phyloP scores from a whole-genome alignment of 164 flowering plant species.

The Annona cherimola region DNA sequence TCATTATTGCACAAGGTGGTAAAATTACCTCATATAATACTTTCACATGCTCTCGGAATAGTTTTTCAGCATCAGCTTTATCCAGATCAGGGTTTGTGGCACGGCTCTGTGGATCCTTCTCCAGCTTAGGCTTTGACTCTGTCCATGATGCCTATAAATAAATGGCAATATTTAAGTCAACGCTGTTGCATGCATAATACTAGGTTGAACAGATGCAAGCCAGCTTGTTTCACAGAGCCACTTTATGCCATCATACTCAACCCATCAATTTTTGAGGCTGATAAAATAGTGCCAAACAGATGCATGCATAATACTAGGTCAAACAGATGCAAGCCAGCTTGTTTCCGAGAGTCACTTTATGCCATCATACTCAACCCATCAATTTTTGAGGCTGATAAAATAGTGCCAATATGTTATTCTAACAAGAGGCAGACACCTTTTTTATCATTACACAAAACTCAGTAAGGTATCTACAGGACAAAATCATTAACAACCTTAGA shows the following conservation, averaged over 20 bases:
- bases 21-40: constrained; percentile 62
- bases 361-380: background rate
- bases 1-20: background rate
- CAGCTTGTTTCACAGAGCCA: background rate
- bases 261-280: constrained; percentile 2
- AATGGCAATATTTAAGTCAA: background rate
- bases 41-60: constrained; percentile 89
- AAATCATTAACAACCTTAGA: constrained; percentile 55
- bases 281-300: background rate
- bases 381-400: constrained; percentile 4
- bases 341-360: background rate
- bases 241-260: background rate
- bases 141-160: constrained; percentile 88
- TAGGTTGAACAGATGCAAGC: background rate
- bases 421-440: background rate
- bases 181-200: background rate
- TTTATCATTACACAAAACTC: background rate
- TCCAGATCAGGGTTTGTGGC: constrained; percentile 69
- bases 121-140: constrained; percentile 77
- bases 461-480: constrained; percentile 3
- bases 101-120: constrained; percentile 96
- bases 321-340: background rate
- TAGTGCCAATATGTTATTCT: background rate
- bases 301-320: background rate
- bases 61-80: constrained; percentile 76